Evolutionary conservation across 73 alveolate genomes (phyloP).

Genomic region (Tetrahymena elliotti): DNA sequence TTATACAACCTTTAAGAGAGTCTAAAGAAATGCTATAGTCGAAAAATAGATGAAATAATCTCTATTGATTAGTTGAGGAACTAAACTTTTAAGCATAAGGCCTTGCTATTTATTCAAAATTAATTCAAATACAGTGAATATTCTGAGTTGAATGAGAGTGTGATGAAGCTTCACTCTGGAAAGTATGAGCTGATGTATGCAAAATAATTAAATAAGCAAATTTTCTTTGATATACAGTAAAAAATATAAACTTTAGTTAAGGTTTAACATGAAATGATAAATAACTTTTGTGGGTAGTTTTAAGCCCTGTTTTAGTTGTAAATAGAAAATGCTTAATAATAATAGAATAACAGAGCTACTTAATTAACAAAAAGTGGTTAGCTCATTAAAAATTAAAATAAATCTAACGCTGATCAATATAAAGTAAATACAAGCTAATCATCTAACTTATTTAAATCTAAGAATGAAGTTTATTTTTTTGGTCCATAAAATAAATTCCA

Average conservation of each 20-base stretch:
- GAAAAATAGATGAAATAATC: not conserved
- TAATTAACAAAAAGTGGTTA: not conserved
- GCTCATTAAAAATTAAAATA: not conserved
- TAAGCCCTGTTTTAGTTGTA: not conserved
- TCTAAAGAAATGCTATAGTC: not conserved
- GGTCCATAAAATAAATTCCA: not conserved
- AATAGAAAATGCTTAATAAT: not conserved
- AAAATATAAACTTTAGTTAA: not conserved
- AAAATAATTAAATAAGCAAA: not conserved
- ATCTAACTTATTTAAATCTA: not conserved
- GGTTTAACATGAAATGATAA: not conserved
- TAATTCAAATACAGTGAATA: not conserved
- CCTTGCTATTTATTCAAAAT: not conserved
- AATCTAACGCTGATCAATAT: not conserved
- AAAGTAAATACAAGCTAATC: not conserved
- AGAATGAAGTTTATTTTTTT: not conserved
- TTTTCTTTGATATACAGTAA: not conserved
- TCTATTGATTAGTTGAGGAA: not conserved
- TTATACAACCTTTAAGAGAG: not conserved
- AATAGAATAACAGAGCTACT: not conserved
- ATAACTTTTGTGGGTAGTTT: not conserved
- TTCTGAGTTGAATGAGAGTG: not conserved
- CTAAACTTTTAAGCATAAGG: not conserved
- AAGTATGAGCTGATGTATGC: not conserved
- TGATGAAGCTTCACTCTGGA: not conserved